Evolutionary conservation across 305 asterid species (phyloP), one percentile per base, ranked within the genome.

Genomic region (Fraxinus latifolia): DNA sequence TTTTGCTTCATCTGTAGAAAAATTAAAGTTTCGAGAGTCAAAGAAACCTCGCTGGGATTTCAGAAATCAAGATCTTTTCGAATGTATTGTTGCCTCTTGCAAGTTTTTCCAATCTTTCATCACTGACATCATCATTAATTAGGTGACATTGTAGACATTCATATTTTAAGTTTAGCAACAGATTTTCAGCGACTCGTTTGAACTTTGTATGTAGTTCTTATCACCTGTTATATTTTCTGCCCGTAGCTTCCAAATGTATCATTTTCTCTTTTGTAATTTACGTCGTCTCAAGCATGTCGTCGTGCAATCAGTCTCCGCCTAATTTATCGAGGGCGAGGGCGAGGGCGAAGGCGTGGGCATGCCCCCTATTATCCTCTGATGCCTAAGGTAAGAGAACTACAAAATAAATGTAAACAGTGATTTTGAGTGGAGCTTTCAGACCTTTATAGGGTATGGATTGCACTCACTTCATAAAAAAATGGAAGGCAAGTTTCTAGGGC

Each of bases 1-100:
- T 84, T 75, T 17, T 90, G 80, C 27, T 86, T 29, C 74, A 68
- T 68, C 74, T 11, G 8, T 68, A 68, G 72, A 29, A 67, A 67
- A 67, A 27, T 1, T 21, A 8, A 0, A 62, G 31, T 62, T 62
- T 62, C 72, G 12, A 62, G 72, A 62, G 31, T 6, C 14, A 19
- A 9, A 27, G 33, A 11, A 27, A 67, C 31, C 68, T 19, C 23
- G 27, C 68, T 58, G 68, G 68, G 4, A 67, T 67, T 67, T 60
- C 31, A 60, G 71, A 21, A 60, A 60, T 60, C 71, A 60, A 60
- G 68, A 62, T 65, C n/a, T 67, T 27, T 67, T 67, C 5, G 19
- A 9, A 21, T 60, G 32, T 60, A 21, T 60, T 60, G 31, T 60
- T 60, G 71, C 71, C 71, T 60, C 31, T 60, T 21, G 71, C 71